Percentiles rank a stretch among this genome's conserved stretches.
phyloP scores from a whole-genome alignment of 495 filamentous ascomycete genomes.

The Cercophora sp. region DNA sequence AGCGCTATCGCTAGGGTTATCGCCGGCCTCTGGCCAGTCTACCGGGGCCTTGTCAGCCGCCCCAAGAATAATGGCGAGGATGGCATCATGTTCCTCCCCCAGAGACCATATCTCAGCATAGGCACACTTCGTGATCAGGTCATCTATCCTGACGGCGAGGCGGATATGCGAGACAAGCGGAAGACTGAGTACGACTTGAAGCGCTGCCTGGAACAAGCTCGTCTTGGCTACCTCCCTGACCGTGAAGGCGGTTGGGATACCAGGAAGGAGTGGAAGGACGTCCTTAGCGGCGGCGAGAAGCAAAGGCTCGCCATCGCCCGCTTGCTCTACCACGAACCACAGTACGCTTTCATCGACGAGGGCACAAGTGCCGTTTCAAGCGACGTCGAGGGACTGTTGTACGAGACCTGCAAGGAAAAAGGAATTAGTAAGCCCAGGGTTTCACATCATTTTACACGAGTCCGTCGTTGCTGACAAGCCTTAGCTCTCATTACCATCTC shows the following conservation, averaged over 20 bases:
- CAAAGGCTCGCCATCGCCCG: constrained; percentile 89
- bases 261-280: constrained; percentile 97
- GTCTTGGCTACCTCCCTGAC: constrained; percentile 81
- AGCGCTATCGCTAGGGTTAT: constrained; percentile 83
- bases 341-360: constrained; percentile 92
- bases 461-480: constrained; percentile 24
- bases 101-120: constrained; percentile 86
- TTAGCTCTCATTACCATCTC: constrained; percentile 84
- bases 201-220: constrained; percentile 72
- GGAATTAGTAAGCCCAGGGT: constrained; percentile 88
- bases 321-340: constrained; percentile 88
- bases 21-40: constrained; percentile 94
- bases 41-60: constrained; percentile 80
- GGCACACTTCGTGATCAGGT: constrained; percentile 97
- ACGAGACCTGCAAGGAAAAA: constrained; percentile 84
- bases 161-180: constrained; percentile 84
- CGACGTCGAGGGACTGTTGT: constrained; percentile 92
- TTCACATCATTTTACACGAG: too few species aligned
- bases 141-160: constrained; percentile 92
- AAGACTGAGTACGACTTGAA: constrained; percentile 71
- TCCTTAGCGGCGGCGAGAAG: constrained; percentile 96
- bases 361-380: constrained; percentile 89
- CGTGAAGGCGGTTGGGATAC: constrained; percentile 97
- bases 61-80: constrained; percentile 77
- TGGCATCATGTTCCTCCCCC: constrained; percentile 97